Evolutionary conservation across 352 stramenopile genomes (phyloP), one percentile per base, ranked within the genome.

Genomic region (Pythium plurisporium): DNA sequence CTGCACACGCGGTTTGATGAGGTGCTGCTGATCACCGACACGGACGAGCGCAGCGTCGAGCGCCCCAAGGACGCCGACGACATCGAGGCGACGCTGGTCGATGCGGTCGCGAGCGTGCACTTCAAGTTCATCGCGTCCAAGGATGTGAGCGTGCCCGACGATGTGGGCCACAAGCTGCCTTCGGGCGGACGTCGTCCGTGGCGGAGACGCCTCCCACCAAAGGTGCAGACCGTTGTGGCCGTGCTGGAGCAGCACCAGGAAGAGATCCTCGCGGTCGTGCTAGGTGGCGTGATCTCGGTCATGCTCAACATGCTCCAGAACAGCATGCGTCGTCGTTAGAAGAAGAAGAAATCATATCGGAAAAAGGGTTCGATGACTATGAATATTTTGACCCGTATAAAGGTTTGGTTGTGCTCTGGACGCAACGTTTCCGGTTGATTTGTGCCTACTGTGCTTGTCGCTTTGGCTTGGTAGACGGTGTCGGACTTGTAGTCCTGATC

Each of bases 1-100:
- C 83, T 99, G 30, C 69, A 96, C 50, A 96, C 89, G 50, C 87
- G 96, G 34, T 97, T 99, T 68, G 60, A 98, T 55, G 73, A 94
- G 54, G 81, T 96, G 59, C 63, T 90, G 40, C 73, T 96, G 23
- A 77, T 96, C 56, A 88, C 79, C 11, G 64, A 64, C 38, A 67
- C 61, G 36, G 75, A 85, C 45, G 74, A 89, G 54, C 74, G 73
- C 34, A 59, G 56, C 30, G 58, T 93, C 33, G 68, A 70, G 41
- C 73, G 76, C 19, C 73, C 79, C 25, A 72, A 83, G 25, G 74
- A 88, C 30, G 72, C 78, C 22, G 71, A 70, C 15, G 82, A 89
- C 58, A 87, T 93, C 37, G 80, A 93, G 44, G 31, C 51, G 5
- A 33, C 61, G n/a, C 69, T 93, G 30, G 69, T 91, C 42, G 75